phyloP scores from a whole-genome alignment of 441 rosid genomes.

The Omphalea diandra region DNA sequence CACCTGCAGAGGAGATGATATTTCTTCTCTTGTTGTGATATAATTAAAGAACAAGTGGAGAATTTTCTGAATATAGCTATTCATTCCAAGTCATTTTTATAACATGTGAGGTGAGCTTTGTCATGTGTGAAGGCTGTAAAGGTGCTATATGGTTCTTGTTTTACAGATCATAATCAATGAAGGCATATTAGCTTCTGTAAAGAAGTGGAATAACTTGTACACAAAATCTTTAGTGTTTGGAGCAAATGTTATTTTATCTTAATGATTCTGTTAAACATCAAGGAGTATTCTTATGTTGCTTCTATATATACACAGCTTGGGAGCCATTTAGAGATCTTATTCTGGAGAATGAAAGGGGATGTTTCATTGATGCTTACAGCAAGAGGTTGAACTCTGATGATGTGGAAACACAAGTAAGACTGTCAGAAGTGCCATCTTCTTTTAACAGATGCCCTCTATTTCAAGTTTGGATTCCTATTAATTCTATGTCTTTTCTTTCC shows the following conservation, averaged over 20 bases:
- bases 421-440: not conserved
- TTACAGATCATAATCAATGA: too few relatives aligned
- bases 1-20: not conserved
- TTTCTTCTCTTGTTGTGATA: not conserved
- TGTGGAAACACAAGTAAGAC: conserved; percentile 78
- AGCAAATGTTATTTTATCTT: not conserved
- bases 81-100: not conserved
- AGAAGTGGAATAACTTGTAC: too few relatives aligned
- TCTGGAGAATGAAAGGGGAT: conserved; percentile 74
- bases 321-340: conserved; percentile 90
- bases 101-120: not conserved
- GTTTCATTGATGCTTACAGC: conserved; percentile 69
- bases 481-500: not conserved
- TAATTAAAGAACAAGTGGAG: not conserved
- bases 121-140: too few relatives aligned
- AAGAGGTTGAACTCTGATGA: conserved; percentile 74
- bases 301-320: conserved; percentile 62
- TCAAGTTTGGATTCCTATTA: not conserved
- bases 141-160: too few relatives aligned
- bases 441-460: not conserved
- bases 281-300: conserved; percentile 6
- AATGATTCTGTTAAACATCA: conserved; percentile 4
- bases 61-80: not conserved
- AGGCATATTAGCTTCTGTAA: too few relatives aligned
- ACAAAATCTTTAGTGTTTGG: not conserved